phyloP scores from a whole-genome alignment of 306 rosid species.

The Mimosa pudica region DNA sequence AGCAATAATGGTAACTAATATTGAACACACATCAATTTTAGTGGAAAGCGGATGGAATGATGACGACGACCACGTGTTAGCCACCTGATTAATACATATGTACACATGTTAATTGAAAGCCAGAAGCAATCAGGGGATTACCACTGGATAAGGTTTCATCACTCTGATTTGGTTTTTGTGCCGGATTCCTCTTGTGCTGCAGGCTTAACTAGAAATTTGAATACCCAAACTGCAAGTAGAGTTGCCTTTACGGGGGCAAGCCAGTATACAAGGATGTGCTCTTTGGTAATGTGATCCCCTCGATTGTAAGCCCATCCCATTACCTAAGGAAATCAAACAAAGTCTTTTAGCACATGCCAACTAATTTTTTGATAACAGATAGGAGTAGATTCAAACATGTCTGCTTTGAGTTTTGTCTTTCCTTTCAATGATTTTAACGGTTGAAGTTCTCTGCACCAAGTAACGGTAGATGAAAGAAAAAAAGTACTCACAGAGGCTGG shows the following conservation, averaged over 20 bases:
- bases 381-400: neutral
- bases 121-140: constrained; percentile 8
- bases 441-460: neutral
- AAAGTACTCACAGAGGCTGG: constrained; percentile 82
- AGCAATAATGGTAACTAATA: neutral
- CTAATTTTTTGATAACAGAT: neutral
- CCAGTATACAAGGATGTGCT: constrained; percentile 89
- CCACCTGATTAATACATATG: constrained; percentile 1
- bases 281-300: constrained; percentile 83
- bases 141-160: constrained; percentile 34
- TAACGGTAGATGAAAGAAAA: neutral
- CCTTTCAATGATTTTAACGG: neutral
- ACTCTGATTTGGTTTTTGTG: constrained; percentile 72
- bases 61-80: neutral
- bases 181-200: constrained; percentile 46
- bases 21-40: neutral
- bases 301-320: constrained; percentile 97
- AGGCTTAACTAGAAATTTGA: constrained; percentile 53
- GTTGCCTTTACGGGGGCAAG: constrained; percentile 89
- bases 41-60: neutral
- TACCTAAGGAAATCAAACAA: constrained; percentile 50
- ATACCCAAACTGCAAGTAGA: constrained; percentile 75
- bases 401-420: constrained; percentile 1
- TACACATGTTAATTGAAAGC: constrained; percentile 24
- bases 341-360: neutral